Evolutionary conservation across 2,329 filamentous ascomycete species (phyloP).

Genomic region (Aspergillus thermomutatus): DNA sequence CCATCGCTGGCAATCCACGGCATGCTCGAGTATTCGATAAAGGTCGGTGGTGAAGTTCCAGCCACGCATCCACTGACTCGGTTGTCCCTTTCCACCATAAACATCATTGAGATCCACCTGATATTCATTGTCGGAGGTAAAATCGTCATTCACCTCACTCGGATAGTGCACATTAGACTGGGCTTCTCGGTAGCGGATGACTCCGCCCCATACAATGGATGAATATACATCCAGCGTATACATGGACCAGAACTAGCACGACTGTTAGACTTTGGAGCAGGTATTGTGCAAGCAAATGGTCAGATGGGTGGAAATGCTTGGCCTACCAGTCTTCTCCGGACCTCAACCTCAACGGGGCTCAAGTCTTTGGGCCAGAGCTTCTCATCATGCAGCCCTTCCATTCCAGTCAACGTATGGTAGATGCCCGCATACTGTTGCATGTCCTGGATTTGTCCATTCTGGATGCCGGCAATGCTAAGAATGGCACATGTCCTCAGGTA

Average conservation of each 20-base stretch:
- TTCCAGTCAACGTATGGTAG: background rate
- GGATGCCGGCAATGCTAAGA: background rate
- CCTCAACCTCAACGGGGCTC: background rate
- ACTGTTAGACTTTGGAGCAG: background rate
- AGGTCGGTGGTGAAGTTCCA: constrained; percentile 4
- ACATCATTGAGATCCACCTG: background rate
- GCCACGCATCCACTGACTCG: background rate
- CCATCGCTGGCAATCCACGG: background rate
- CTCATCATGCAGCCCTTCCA: background rate
- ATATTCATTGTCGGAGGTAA: background rate
- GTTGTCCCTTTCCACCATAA: background rate
- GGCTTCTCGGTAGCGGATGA: background rate
- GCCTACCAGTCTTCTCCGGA: background rate
- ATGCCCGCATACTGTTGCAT: background rate
- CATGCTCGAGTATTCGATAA: constrained; percentile 1
- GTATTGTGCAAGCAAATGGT: background rate
- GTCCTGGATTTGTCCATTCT: background rate
- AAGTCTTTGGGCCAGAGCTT: background rate
- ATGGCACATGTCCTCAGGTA: background rate
- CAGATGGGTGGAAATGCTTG: too few species aligned
- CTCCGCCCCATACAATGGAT: background rate
- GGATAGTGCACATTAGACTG: background rate
- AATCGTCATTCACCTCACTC: background rate
- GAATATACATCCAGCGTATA: background rate
- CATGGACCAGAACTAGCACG: background rate